Conservation (phyloP, 2,329 filamentous ascomycete species). For the Pseudocercospora fuligena region DNA sequence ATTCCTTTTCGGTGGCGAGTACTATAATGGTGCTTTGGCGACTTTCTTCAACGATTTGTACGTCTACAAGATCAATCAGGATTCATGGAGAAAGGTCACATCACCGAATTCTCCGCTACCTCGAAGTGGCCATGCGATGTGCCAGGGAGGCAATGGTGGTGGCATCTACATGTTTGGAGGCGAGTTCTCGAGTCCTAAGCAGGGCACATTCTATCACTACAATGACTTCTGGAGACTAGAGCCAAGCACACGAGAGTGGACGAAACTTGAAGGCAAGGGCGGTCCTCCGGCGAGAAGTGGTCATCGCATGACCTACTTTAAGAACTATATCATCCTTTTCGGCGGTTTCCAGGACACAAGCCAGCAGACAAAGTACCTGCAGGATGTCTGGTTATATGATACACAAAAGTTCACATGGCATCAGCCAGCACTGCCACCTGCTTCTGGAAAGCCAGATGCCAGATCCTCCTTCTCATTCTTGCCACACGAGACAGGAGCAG, state of each 20-base stretch:
- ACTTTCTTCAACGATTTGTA: conserved; percentile 70
- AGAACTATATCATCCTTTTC: conserved; percentile 94
- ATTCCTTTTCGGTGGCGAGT: conserved; percentile 92
- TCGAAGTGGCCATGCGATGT: conserved; percentile 92
- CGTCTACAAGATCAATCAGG: conserved; percentile 75
- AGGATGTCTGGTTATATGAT: conserved; percentile 95
- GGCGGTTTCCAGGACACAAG: conserved; percentile 98
- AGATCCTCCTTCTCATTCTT: conserved; percentile 90
- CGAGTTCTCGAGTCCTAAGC: conserved; percentile 95
- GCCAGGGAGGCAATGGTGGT: conserved; percentile 81
- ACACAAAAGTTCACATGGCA: conserved; percentile 86
- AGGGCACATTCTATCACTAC: conserved; percentile 98
- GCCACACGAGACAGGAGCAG: conserved; percentile 86
- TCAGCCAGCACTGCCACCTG: conserved; percentile 73
- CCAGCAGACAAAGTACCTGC: conserved; percentile 90
- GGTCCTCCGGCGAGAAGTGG: conserved; percentile 85
- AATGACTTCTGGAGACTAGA: conserved; percentile 98
- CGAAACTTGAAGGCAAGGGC: conserved; percentile 79
- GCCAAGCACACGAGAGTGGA: conserved; percentile 84
- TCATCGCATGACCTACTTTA: conserved; percentile 83
- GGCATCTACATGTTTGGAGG: conserved; percentile 92
- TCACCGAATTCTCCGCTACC: conserved; percentile 91
- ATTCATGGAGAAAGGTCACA: conserved; percentile 89
- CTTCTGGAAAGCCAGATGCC: conserved; percentile 80
- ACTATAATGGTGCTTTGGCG: conserved; percentile 88